A percentile compares a stretch with the other conserved stretches of the same genome.
Evolutionary conservation across 164 flowering plant genomes (phyloP).

Genomic region (Akebia trifoliata): DNA sequence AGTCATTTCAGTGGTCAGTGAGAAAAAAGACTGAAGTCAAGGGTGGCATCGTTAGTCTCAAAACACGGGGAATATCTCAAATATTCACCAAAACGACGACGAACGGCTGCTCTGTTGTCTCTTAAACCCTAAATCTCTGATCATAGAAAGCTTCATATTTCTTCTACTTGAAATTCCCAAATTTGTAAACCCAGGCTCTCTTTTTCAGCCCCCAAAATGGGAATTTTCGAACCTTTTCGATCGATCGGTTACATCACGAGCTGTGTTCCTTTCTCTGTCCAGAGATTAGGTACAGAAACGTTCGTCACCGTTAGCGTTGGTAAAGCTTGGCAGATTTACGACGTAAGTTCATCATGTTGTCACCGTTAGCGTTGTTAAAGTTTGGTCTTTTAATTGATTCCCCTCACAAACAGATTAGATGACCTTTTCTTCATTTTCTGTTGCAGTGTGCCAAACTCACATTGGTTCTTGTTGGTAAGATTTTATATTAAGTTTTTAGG

Average conservation of each 20-base stretch:
- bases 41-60: no score
- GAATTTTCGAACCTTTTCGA: constrained; percentile 88
- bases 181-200: no score
- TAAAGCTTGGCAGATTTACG: constrained; percentile 87
- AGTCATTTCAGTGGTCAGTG: no score
- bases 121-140: no score
- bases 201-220: constrained; percentile 41
- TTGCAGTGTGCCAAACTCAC: constrained; percentile 86
- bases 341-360: constrained; percentile 31
- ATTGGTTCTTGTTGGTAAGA: constrained; percentile 73
- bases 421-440: constrained; percentile 1
- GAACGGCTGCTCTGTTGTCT: no score
- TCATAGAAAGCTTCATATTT: no score
- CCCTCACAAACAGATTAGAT: background rate
- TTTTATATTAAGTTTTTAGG: background rate
- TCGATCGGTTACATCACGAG: constrained; percentile 87
- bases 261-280: constrained; percentile 75
- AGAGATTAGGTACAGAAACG: constrained; percentile 86
- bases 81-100: no score
- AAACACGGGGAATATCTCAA: no score
- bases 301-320: constrained; percentile 95
- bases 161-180: no score
- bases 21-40: no score
- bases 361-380: background rate
- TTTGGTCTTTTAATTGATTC: background rate